These are phyloP conservation scores for Miscanthus lutarioriparius DNA, from an alignment of 176 grass and related monocot species.

Conservation along the genomic window DNA sequence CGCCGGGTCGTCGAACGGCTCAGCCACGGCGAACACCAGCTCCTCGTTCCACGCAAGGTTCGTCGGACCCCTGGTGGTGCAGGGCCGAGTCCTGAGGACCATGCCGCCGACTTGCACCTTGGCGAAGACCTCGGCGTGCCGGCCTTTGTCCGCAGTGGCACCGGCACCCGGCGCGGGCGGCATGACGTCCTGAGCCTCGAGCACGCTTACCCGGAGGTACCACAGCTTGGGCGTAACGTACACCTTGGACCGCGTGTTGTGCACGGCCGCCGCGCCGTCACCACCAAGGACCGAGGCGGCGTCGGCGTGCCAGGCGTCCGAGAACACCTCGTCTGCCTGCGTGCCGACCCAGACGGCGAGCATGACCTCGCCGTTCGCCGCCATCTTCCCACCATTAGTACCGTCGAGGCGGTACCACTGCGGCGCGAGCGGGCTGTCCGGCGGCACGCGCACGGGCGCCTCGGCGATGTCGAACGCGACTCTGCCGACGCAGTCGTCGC, in stretches of 20 bases:
- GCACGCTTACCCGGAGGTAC: slow-evolving; percentile 38
- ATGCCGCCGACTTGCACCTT: slow-evolving; percentile 64
- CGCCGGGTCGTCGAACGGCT: slow-evolving; percentile 85
- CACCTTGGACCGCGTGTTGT: slow-evolving; percentile 53
- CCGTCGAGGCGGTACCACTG: slow-evolving; percentile 69
- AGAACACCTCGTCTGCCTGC: slow-evolving; percentile 63
- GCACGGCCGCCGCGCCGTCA: slow-evolving; percentile 10
- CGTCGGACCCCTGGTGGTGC: slow-evolving; percentile 27
- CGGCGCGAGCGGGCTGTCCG: slow-evolving; percentile 77
- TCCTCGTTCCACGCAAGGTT: slow-evolving; percentile 74
- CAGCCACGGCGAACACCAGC: slow-evolving; percentile 62
- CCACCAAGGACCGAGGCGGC: slow-evolving; percentile 33
- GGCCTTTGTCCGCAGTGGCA: slow-evolving; percentile 30
- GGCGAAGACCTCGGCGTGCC: slow-evolving; percentile 45
- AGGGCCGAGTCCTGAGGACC: slow-evolving; percentile 52
- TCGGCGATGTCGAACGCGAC: slow-evolving; percentile 69
- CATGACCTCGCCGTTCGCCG: slow-evolving; percentile 52
- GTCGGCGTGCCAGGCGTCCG: slow-evolving; percentile 54
- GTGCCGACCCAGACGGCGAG: slow-evolving; percentile 67
- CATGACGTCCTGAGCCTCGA: slow-evolving; percentile 53
- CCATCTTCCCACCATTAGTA: slow-evolving; percentile 1
- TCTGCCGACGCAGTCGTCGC: slow-evolving; percentile 55
- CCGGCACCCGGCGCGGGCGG: background rate
- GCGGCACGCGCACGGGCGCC: slow-evolving; percentile 63
- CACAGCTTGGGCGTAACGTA: slow-evolving; percentile 55